Evolutionary conservation across 148 eudicot species (phyloP), one percentile per base, ranked within the genome.

Genomic region (Camellia granthamiana): DNA sequence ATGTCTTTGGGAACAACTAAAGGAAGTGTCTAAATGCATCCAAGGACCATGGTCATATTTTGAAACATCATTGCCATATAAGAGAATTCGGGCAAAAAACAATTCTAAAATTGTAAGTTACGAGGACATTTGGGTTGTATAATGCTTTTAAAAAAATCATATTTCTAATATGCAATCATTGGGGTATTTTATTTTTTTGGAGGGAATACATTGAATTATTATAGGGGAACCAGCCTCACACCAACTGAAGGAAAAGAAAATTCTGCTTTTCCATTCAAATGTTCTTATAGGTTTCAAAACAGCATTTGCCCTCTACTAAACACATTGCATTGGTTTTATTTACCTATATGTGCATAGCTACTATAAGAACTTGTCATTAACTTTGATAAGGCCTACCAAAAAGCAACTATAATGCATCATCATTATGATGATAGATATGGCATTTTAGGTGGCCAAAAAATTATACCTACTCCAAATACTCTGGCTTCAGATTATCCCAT

Each of bases 401-500:
- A 54, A 23, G 43, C n/a, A 42, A 72, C 42, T 54, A 74, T 54
- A 56, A 74, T 30, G 18, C 10, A 46, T 76, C 47, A 23, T 62
- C 9, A 44, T 75, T 15, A n/a, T n/a, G n/a, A 16, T 63, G 18
- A 44, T 13, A 46, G 43, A 13, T 13, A 71, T 12, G 12, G 0
- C 43, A 74, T 13, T 23, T 41, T 41, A 59, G 19, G 59, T 54
- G 3, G 16, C 11, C 13, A 38, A 18, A 15, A 49, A 74, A 63
- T 5, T 7, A 63, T 90, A 94, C 99, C 98, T 88, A 92, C 81
- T 94, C 93, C 85, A 97, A 84, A 83, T 94, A 97, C 9, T 94
- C 90, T 12, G 97, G 90, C 87, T 86, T 91, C 84, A 92, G 86
- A 64, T 90, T 90, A 16, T 98, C 99, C 98, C 99, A 97, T 44